These are phyloP conservation scores for Aureobasidium sp. DNA, from an alignment of 2,329 filamentous ascomycete species.

Conservation along the genomic window DNA sequence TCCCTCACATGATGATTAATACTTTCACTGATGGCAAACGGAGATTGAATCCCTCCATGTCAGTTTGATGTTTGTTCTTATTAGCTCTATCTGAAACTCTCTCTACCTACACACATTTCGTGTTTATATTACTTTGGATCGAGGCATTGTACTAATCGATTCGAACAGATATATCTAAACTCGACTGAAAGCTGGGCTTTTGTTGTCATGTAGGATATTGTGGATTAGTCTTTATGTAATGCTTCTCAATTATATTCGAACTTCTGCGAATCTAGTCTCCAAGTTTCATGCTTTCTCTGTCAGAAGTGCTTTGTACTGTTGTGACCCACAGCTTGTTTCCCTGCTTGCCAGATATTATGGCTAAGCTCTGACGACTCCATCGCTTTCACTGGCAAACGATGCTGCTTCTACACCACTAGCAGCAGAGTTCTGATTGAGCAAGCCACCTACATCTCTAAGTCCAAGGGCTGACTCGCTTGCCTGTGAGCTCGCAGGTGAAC, in stretches of 20 bases:
- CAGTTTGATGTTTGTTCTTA: constrained; percentile 1
- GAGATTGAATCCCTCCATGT: constrained; percentile 12
- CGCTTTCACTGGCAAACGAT: background rate
- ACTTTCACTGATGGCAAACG: constrained; percentile 6
- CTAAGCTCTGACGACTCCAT: background rate
- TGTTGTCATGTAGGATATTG: background rate
- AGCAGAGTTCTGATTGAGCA: background rate
- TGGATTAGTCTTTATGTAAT: background rate
- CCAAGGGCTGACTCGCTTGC: background rate
- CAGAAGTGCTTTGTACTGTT: no score
- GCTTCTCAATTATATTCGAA: background rate
- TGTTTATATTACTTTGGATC: background rate
- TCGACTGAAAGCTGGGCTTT: no score
- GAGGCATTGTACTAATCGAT: background rate
- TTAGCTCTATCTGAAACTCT: constrained; percentile 9
- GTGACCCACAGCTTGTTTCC: no score
- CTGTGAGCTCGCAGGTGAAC: background rate
- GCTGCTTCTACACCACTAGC: background rate
- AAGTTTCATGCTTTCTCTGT: background rate
- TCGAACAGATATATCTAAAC: background rate
- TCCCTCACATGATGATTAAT: background rate
- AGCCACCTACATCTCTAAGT: background rate
- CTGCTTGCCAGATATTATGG: no score
- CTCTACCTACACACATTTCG: background rate
- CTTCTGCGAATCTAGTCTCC: no score